phyloP scores from a whole-genome alignment of 164 flowering plant genomes.

The Umbellularia californica region DNA sequence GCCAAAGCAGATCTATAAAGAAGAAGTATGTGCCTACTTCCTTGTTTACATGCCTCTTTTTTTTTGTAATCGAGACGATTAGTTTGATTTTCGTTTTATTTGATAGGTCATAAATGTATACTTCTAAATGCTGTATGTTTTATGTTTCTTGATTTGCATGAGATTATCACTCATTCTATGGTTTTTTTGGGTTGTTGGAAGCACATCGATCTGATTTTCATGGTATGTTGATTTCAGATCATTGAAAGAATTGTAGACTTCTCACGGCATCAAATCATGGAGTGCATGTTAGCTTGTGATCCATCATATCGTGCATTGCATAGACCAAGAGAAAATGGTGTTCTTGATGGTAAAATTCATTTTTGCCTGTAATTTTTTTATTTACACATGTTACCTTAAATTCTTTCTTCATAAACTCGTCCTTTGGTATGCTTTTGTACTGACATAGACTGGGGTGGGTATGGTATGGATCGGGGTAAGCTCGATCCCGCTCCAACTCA shows the following conservation, averaged over 20 bases:
- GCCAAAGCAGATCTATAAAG: conserved; percentile 94
- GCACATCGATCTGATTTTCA: background rate
- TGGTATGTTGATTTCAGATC: conserved; percentile 33
- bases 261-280: conserved; percentile 80
- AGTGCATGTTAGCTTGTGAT: conserved; percentile 82
- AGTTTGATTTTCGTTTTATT: background rate
- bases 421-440: background rate
- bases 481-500: too few relatives aligned
- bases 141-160: background rate
- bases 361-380: background rate
- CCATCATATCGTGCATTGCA: conserved; percentile 82
- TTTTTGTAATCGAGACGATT: background rate
- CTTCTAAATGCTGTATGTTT: background rate
- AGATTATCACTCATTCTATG: too few relatives aligned
- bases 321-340: conserved; percentile 63
- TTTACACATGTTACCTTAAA: background rate
- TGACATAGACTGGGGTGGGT: background rate
- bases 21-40: conserved; percentile 55
- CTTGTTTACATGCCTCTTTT: background rate
- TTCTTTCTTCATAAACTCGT: background rate
- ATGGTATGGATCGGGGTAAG: too few relatives aligned
- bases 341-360: conserved; percentile 49
- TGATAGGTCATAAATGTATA: background rate
- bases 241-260: conserved; percentile 96
- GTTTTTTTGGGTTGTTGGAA: background rate